Conservation (phyloP, 257 asterid genomes). For the Nicotiana attenuata region DNA sequence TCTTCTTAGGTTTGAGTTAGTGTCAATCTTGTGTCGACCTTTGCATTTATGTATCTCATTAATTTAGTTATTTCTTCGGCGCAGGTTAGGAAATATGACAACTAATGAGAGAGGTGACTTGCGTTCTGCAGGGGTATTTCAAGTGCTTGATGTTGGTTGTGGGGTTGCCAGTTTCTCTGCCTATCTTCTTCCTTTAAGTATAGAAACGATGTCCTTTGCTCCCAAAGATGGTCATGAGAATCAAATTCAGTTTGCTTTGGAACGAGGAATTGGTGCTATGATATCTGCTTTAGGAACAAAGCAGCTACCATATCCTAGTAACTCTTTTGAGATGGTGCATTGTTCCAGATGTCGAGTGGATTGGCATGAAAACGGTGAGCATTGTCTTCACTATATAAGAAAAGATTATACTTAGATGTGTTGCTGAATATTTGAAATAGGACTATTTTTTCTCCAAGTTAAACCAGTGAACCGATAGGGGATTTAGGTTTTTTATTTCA, state of each 20-base stretch:
- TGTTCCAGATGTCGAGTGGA: conserved; percentile 95
- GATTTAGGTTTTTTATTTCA: too few relatives aligned
- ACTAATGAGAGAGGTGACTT: conserved; percentile 68
- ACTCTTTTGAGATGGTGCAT: conserved; percentile 88
- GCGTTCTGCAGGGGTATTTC: conserved; percentile 64
- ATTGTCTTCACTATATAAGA: background rate
- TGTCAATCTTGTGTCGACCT: background rate
- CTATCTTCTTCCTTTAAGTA: conserved; percentile 70
- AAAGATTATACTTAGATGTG: too few relatives aligned
- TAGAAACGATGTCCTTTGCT: conserved; percentile 89
- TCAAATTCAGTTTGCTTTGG: conserved; percentile 91
- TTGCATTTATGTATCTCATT: background rate
- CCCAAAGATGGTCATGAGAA: conserved; percentile 95
- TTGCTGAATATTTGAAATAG: too few relatives aligned
- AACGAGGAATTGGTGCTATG: conserved; percentile 90
- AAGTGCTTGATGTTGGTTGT: conserved; percentile 91
- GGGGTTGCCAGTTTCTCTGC: conserved; percentile 99
- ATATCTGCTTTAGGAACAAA: conserved; percentile 72
- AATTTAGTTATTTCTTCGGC: background rate
- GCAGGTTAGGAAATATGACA: conserved; percentile 93
- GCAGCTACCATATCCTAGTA: conserved; percentile 83
- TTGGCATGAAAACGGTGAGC: conserved; percentile 80
- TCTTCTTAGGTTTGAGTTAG: background rate
- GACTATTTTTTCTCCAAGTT: too few relatives aligned
- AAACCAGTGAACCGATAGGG: too few relatives aligned